phyloP scores from a whole-genome alignment of 352 stramenopile genomes.

The Globisporangium cylindrosporum region DNA sequence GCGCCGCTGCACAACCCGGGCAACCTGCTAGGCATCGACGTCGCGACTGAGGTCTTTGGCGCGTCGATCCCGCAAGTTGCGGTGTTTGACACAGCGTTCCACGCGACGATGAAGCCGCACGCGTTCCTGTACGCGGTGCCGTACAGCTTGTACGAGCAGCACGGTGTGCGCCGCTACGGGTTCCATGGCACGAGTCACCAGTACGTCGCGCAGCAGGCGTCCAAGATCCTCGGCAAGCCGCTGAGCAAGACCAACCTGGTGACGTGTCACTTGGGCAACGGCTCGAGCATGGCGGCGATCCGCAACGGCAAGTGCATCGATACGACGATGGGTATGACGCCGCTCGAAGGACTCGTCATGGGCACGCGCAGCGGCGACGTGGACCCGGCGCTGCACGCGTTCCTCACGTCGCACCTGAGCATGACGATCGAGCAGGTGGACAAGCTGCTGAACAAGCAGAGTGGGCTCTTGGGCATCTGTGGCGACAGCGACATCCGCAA shows the following conservation, averaged over 20 bases:
- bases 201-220: constrained; percentile 78
- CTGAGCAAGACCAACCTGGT: constrained; percentile 68
- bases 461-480: constrained; percentile 76
- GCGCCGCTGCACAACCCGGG: constrained; percentile 87
- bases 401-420: constrained; percentile 58
- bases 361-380: constrained; percentile 85
- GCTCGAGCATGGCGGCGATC: constrained; percentile 81
- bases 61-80: constrained; percentile 57
- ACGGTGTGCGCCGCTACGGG: constrained; percentile 85
- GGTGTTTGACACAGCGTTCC: constrained; percentile 92
- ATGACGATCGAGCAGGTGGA: constrained; percentile 80
- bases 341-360: constrained; percentile 88
- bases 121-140: constrained; percentile 84
- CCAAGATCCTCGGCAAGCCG: constrained; percentile 51
- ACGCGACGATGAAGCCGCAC: constrained; percentile 79
- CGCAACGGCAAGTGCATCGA: constrained; percentile 76
- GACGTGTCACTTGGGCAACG: constrained; percentile 88
- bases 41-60: constrained; percentile 74
- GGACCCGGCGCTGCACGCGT: constrained; percentile 81
- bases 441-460: constrained; percentile 90
- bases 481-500: constrained; percentile 82
- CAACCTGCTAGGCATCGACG: constrained; percentile 84
- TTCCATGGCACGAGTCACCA: constrained; percentile 90
- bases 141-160: constrained; percentile 73
- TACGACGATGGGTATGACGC: constrained; percentile 90